Evolutionary conservation across 208 protist genomes (phyloP).

Genomic region (Trypanosoma avium): DNA sequence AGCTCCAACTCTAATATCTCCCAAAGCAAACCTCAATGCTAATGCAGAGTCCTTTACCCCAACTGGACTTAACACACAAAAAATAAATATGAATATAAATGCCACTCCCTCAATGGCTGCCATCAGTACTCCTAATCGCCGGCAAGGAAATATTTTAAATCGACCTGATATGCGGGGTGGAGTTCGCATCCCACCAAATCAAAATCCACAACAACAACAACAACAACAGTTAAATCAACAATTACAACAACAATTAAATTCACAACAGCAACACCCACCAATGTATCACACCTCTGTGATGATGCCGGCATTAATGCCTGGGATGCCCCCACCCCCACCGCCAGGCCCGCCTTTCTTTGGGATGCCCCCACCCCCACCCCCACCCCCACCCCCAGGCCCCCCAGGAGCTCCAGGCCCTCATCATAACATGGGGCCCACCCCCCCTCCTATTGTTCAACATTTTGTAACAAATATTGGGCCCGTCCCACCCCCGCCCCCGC

Average conservation of each 20-base stretch:
- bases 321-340: conserved; percentile 21
- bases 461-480: conserved; percentile 5
- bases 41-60: conserved; percentile 69
- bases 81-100: too few species aligned
- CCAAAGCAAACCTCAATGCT: conserved; percentile 47
- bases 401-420: too few species aligned
- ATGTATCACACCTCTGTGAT: conserved; percentile 26
- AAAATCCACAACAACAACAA: too few species aligned
- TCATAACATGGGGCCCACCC: not conserved
- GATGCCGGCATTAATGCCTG: conserved; percentile 20
- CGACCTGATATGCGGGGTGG: not conserved
- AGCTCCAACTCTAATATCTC: too few species aligned
- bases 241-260: not conserved
- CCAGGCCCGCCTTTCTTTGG: conserved; percentile 12
- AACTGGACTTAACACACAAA: not conserved
- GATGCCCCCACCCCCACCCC: not conserved
- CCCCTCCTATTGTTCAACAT: not conserved
- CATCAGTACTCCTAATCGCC: not conserved
- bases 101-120: not conserved
- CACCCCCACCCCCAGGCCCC: too few species aligned
- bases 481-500: conserved; percentile 1
- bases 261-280: conserved; percentile 6
- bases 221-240: too few species aligned
- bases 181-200: too few species aligned
- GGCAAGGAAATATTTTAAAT: not conserved